Evolutionary conservation across 2,329 filamentous ascomycete species (phyloP).

Genomic region (Aspergillus oerlinghausenensis): DNA sequence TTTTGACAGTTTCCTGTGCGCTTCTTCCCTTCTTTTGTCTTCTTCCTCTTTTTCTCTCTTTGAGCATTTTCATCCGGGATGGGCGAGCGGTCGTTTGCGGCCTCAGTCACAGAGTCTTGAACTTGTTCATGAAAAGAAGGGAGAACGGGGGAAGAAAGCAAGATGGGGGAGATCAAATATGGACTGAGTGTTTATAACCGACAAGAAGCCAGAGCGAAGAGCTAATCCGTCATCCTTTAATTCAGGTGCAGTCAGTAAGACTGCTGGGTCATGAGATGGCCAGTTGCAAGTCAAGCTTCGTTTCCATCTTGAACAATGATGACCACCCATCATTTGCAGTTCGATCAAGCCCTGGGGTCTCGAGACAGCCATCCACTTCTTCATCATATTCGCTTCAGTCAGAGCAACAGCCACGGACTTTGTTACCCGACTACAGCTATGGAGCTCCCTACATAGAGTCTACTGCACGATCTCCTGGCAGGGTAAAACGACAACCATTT

Average conservation of each 20-base stretch:
- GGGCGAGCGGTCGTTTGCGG: neutral
- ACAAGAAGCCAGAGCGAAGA: neutral
- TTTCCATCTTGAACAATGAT: conserved; percentile 46
- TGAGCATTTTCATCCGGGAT: neutral
- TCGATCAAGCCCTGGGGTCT: conserved; percentile 27
- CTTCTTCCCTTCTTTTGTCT: conserved; percentile 1
- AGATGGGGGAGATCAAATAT: neutral
- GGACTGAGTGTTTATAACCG: neutral
- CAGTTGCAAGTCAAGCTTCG: conserved; percentile 30
- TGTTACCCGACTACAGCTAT: conserved; percentile 16
- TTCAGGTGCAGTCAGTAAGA: neutral
- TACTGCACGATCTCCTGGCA: conserved; percentile 20
- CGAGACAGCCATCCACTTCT: conserved; percentile 16
- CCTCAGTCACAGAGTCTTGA: neutral
- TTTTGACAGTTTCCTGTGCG: neutral
- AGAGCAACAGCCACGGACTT: conserved; percentile 14
- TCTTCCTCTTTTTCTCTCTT: conserved; percentile 1
- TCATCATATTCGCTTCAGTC: conserved; percentile 19
- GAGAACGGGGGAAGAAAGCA: neutral
- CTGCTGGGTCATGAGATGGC: conserved; percentile 23
- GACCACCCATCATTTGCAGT: conserved; percentile 44
- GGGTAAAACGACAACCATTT: conserved; percentile 18
- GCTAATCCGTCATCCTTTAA: conserved; percentile 7
- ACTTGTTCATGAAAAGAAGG: neutral
- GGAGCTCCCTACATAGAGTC: conserved; percentile 22